Base-by-base conservation (phyloP, 2,329 filamentous ascomycete genomes). In the Albophoma yamanashiensis region DNA sequence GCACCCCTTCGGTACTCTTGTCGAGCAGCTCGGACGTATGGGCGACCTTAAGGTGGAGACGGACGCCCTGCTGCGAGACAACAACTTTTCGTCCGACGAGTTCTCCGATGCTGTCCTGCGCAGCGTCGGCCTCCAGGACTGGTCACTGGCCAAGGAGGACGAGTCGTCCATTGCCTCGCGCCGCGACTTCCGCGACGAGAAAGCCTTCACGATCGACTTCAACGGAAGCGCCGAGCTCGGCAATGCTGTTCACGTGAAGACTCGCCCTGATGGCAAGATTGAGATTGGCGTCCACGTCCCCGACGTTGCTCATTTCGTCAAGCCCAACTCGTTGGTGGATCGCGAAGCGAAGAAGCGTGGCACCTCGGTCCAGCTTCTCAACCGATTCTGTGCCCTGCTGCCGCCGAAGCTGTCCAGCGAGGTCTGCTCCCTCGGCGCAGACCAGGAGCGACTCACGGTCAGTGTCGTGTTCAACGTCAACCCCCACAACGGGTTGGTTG, bases 311-410 rank as follows among this genome's bases (percentile, higher is more conserved):
- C 91, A 99, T 76, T 99, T 99, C 71, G 91, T 99, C 73, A 97
- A 97, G 82, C 82, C 88, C 56, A 96, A 95, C 78, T 96, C 92
- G 20, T 84, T 97, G 55, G 92, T 97, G 57, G 94, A 99, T 70
- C 89, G 94, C 55, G 94, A 99, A 76, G 94, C 94, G 14, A 96
- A 94, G 84, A 99, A 97, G 82, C 91, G 94, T 65, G 93, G 93
- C 62, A 97, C 92, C 60, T 92, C 92, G 42, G 94, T 99, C 31
- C 95, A 97, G 71, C 82, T 99, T 64, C 89, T 96, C 77, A 94
- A 96, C 78, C 87, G 92, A 42, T 78, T 88, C 79, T 80, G 93
- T 84, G 81, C 93, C 80, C 87, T 99, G 82, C 84, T 99, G 43
- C 94, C 94, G 17, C 82, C 89, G 1, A 92, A 91, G 75, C 80